Conservation (phyloP, 257 asterid species). For the Plectranthus barbatus region DNA sequence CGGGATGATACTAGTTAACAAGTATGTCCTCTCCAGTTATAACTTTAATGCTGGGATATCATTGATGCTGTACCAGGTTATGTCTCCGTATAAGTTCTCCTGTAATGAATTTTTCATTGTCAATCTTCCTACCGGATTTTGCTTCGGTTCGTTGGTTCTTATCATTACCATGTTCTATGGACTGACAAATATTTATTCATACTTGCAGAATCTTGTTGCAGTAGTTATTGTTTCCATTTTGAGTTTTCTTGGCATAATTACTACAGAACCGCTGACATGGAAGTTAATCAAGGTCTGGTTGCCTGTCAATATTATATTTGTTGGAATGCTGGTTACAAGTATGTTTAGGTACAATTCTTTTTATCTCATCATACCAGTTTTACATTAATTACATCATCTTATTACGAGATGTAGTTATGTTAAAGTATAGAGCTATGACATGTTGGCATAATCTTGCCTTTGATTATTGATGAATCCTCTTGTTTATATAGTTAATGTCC, state of each 20-base stretch:
- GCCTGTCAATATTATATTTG: conserved; percentile 86
- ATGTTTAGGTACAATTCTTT: conserved; percentile 71
- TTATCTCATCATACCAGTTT: not conserved
- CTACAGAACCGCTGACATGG: conserved; percentile 91
- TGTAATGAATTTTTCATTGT: not conserved
- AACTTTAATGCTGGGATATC: conserved; percentile 83
- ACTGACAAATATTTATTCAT: conserved; percentile 8
- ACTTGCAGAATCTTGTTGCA: conserved; percentile 77
- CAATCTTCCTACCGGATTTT: not conserved
- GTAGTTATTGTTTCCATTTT: conserved; percentile 54
- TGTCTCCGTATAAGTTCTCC: conserved; percentile 6
- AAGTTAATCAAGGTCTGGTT: conserved; percentile 83
- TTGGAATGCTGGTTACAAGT: conserved; percentile 94
- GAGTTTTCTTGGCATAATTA: conserved; percentile 56
- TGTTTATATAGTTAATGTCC: not conserved
- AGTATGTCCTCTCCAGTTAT: conserved; percentile 85
- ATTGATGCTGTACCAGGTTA: conserved; percentile 94
- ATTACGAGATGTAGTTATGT: not conserved
- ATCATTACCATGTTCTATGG: not conserved
- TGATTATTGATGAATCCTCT: not conserved
- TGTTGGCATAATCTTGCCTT: not conserved
- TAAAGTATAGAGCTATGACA: not conserved
- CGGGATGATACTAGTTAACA: conserved; percentile 88
- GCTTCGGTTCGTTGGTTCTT: not conserved
- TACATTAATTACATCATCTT: not conserved